Conservation (phyloP, 257 asterid genomes). For the Solanum chiquidenum region DNA sequence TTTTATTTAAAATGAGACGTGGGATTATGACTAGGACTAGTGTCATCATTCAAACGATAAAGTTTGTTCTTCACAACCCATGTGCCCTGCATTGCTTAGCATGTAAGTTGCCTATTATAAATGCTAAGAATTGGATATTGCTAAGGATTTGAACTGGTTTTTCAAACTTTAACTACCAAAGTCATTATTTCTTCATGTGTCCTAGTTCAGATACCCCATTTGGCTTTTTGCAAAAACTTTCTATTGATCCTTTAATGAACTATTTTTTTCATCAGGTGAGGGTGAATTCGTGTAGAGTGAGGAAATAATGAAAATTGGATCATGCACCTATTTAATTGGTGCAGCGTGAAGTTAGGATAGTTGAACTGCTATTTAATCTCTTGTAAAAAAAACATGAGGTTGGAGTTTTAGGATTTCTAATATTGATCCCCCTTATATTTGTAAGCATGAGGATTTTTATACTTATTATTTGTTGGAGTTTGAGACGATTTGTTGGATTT, state of each 20-base stretch:
- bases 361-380: not conserved
- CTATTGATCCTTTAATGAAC: not conserved
- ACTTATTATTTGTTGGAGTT: no score
- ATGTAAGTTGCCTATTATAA: conserved; percentile 18
- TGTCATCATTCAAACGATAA: conserved; percentile 5
- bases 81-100: conserved; percentile 48
- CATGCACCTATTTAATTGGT: not conserved
- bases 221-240: not conserved
- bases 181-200: not conserved
- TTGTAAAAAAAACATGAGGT: not conserved
- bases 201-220: not conserved
- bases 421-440: not conserved
- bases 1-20: not conserved
- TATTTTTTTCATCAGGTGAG: not conserved
- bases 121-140: not conserved
- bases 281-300: not conserved
- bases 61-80: conserved; percentile 4
- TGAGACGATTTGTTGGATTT: no score
- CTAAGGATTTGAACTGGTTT: not conserved
- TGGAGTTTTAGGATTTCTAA: not conserved
- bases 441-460: not conserved
- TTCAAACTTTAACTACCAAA: not conserved
- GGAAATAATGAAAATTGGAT: not conserved
- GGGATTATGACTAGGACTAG: conserved; percentile 16
- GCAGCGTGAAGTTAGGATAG: not conserved